Evolutionary conservation across 305 asterid species (phyloP).

Genomic region (Striga hermonthica): DNA sequence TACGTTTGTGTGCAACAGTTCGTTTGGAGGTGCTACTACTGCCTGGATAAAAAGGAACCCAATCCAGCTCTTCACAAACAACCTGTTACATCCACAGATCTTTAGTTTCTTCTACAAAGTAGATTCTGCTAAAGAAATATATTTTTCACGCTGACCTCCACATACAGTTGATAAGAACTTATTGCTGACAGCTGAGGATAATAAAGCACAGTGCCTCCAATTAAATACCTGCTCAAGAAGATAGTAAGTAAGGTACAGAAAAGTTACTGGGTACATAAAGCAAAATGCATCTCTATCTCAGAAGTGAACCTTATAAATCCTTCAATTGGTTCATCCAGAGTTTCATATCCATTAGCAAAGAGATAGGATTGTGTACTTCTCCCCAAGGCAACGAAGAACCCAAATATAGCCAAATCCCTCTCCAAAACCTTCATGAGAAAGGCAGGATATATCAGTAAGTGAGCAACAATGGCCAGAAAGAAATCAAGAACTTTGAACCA

Average conservation of each 20-base stretch:
- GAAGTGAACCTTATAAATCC: conserved; percentile 69
- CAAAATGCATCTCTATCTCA: conserved; percentile 32
- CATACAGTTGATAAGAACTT: conserved; percentile 98
- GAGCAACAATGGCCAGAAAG: conserved; percentile 23
- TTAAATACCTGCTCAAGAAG: conserved; percentile 65
- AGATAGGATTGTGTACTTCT: conserved; percentile 78
- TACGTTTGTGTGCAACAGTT: conserved; percentile 53
- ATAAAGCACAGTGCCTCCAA: conserved; percentile 91
- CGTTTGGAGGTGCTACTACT: conserved; percentile 45
- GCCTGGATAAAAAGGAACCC: conserved; percentile 98
- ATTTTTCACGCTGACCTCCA: conserved; percentile 80
- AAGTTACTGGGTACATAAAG: conserved; percentile 11
- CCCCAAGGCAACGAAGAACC: conserved; percentile 95
- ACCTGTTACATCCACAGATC: conserved; percentile 52
- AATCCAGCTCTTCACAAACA: conserved; percentile 97
- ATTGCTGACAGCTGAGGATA: conserved; percentile 97
- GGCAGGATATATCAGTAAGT: conserved; percentile 18
- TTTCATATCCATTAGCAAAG: conserved; percentile 66
- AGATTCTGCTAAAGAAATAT: conserved; percentile 29
- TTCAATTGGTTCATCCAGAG: conserved; percentile 66
- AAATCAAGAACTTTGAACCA: background rate
- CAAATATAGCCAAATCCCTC: conserved; percentile 94
- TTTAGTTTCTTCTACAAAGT: conserved; percentile 34
- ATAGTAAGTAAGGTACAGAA: conserved; percentile 20
- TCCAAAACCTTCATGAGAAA: conserved; percentile 64